phyloP scores from a whole-genome alignment of 495 filamentous ascomycete genomes.

The Talaromyces wortmannii region DNA sequence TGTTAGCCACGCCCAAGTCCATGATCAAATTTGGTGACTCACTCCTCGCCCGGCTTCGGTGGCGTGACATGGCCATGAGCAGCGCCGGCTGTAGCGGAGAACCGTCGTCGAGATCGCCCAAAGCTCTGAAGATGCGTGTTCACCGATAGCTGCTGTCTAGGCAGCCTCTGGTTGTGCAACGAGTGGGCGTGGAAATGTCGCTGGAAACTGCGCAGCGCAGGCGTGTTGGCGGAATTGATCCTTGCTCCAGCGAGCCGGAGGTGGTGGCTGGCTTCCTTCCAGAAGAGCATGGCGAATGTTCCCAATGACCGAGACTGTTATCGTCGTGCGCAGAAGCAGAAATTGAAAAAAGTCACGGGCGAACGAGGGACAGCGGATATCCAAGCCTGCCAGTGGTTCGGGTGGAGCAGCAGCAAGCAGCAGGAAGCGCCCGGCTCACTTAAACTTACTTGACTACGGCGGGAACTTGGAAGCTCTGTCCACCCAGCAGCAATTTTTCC shows the following conservation, averaged over 20 bases:
- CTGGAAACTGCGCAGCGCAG: conserved; percentile 1
- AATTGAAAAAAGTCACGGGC: too few relatives aligned
- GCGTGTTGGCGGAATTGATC: conserved; percentile 11
- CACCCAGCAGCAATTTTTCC: too few relatives aligned
- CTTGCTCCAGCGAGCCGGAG: conserved; percentile 27
- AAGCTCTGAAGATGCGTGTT: conserved; percentile 11
- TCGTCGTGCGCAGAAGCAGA: too few relatives aligned
- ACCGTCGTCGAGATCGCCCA: conserved; percentile 39
- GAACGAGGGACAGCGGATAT: background rate
- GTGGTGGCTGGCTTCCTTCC: conserved; percentile 27
- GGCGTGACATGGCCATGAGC: conserved; percentile 74
- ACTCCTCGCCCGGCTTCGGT: conserved; percentile 95
- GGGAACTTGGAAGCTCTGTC: too few relatives aligned
- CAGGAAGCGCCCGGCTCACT: too few relatives aligned
- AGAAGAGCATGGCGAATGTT: conserved; percentile 23
- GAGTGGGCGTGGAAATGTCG: conserved; percentile 1
- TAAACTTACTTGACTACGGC: too few relatives aligned
- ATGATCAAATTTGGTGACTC: conserved; percentile 20
- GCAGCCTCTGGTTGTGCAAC: background rate
- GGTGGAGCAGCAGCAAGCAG: background rate
- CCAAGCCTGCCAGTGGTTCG: background rate
- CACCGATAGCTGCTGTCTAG: background rate
- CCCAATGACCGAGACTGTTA: too few relatives aligned
- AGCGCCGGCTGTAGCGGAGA: conserved; percentile 55
- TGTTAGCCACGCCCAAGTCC: background rate